Percentiles rank a stretch among this genome's conserved stretches.
These are phyloP conservation scores for Colletotrichum magnum DNA, from an alignment of 2,329 filamentous ascomycete species.

Conservation along the genomic window DNA sequence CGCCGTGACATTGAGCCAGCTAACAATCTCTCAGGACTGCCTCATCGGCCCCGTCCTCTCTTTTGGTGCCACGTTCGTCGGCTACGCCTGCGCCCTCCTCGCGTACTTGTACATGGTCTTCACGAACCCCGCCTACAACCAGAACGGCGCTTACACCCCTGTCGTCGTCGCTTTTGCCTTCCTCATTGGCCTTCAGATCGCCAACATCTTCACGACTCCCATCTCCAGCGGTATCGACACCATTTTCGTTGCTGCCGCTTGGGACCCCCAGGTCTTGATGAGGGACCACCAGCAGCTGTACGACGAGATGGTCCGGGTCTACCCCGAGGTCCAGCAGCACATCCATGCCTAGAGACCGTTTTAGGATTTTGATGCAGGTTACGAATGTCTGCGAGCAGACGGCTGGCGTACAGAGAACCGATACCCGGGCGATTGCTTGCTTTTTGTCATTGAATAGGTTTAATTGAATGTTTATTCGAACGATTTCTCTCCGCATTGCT, in stretches of 20 bases:
- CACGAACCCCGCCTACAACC: constrained; percentile 85
- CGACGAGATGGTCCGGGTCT: constrained; percentile 82
- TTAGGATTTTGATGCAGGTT: neutral
- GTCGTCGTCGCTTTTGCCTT: constrained; percentile 89
- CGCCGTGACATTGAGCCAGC: accelerated
- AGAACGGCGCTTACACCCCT: constrained; percentile 75
- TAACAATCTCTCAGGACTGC: constrained; percentile 69
- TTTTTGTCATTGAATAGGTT: too few relatives aligned
- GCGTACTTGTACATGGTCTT: constrained; percentile 90
- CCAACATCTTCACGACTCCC: constrained; percentile 90
- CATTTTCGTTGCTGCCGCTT: constrained; percentile 85
- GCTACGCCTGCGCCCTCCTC: constrained; percentile 84
- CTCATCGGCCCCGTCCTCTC: constrained; percentile 81
- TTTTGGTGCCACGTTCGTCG: constrained; percentile 87
- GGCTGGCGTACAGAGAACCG: constrained; percentile 11
- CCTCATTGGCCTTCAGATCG: constrained; percentile 90
- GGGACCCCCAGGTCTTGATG: constrained; percentile 81
- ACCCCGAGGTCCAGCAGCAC: constrained; percentile 85
- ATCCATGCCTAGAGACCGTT: constrained; percentile 70
- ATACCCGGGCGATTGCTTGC: constrained; percentile 11
- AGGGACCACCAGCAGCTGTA: constrained; percentile 87
- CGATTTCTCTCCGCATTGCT: too few relatives aligned
- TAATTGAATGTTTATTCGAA: too few relatives aligned
- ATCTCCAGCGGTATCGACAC: constrained; percentile 91
- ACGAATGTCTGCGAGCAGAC: neutral